Evolutionary conservation across 805 yeast genomes (phyloP), one percentile per base, ranked within the genome.

Genomic region (Starmerella tilneyi): DNA sequence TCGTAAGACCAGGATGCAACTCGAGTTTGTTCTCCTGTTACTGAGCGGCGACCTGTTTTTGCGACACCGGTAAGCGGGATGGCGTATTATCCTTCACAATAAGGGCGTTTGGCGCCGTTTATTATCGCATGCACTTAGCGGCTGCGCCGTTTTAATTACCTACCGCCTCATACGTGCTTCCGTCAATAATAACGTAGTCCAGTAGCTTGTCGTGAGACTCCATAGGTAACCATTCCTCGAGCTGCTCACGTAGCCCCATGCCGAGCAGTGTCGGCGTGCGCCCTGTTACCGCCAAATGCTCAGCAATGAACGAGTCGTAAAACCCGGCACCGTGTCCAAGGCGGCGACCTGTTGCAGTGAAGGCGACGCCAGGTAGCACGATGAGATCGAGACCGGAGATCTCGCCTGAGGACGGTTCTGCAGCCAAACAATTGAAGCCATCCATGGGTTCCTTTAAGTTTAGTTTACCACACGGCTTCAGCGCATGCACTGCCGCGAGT

Each of bases 271-370:
- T 22, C 4, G 70, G 67, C 12, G 20, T 15, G 4, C 29, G 24
- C 22, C 40, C 41, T 2, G 24, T 12, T 1, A 13, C 19, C 2
- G 19, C 12, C 23, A 19, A 29, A 33, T 56, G 57, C 43, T 81
- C 63, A 37, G 69, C 64, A 33, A 82, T 70, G 55, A 69, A 82
- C 55, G 80, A 84, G 60, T 89, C 98, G 60, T 92, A 89, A 61
- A 75, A 86, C 0, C 96, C 98, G 5, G 79, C 89, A 1, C 98
- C 98, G 59, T 85, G 94, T 1, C 98, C 98, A 43, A 89, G 59
- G 44, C 98, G 61, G 11, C 67, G 60, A 19, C 77, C 55, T 11
- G 58, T 51, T 11, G 29, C 52, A 1, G 83, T 72, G 61, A 84
- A 88, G 1, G 84, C 95, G 1, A 89, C 79, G 0, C 94, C 96